A percentile compares a stretch with the other conserved stretches of the same genome.
These are phyloP conservation scores for Paramarasmius palmivorus DNA, from an alignment of 1,284 basidiomycete genomes.

Conservation along the genomic window DNA sequence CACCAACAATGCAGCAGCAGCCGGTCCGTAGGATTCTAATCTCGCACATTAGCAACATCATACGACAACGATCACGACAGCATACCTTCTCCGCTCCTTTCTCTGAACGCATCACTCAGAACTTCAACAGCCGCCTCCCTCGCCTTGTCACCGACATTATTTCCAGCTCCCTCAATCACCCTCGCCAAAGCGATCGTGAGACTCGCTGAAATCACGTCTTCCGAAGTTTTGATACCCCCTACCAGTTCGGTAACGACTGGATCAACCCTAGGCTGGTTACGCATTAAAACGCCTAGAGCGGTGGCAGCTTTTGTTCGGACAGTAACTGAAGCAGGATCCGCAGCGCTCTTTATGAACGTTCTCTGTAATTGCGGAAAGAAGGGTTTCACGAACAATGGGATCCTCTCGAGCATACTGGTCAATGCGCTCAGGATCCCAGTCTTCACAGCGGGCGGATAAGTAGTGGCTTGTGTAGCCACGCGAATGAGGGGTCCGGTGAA, in stretches of 20 bases:
- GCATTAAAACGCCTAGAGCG: slow-evolving; percentile 92
- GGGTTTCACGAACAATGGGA: slow-evolving; percentile 91
- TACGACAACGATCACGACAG: not conserved
- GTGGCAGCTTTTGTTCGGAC: slow-evolving; percentile 84
- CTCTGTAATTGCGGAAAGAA: slow-evolving; percentile 99
- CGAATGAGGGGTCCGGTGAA: slow-evolving; percentile 97
- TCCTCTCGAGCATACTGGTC: slow-evolving; percentile 78
- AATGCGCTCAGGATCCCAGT: slow-evolving; percentile 84
- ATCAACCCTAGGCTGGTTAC: slow-evolving; percentile 82
- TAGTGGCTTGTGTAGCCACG: slow-evolving; percentile 85
- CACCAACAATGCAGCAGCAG: slow-evolving; percentile 68
- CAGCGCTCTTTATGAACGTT: slow-evolving; percentile 93
- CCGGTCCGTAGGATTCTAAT: slow-evolving; percentile 72
- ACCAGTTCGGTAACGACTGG: slow-evolving; percentile 90
- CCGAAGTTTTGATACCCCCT: slow-evolving; percentile 64
- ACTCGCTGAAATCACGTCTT: slow-evolving; percentile 77
- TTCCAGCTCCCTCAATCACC: slow-evolving; percentile 72
- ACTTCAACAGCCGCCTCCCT: slow-evolving; percentile 75
- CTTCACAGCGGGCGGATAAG: slow-evolving; percentile 90
- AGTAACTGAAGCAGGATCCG: slow-evolving; percentile 77
- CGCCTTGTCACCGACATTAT: slow-evolving; percentile 79
- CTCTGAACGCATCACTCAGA: slow-evolving; percentile 78
- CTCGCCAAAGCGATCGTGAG: slow-evolving; percentile 77
- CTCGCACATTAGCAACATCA: not conserved
- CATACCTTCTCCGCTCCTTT: slow-evolving; percentile 64